Percentiles rank a stretch among this genome's conserved stretches.
These are phyloP conservation scores for Leucogyrophana mollusca DNA, from an alignment of 768 basidiomycete species.

Conservation along the genomic window DNA sequence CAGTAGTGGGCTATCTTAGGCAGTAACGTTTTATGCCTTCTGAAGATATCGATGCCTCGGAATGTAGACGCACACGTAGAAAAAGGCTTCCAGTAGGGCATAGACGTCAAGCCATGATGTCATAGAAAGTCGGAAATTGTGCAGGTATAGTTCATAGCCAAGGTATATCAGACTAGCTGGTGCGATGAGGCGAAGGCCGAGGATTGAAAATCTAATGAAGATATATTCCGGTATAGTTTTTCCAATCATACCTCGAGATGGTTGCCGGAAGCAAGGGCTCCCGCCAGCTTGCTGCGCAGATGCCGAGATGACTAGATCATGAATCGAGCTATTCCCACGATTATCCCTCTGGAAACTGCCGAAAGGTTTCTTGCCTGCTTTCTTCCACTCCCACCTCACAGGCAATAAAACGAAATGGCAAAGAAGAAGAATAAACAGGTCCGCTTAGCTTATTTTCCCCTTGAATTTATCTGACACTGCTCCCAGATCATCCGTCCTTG, in stretches of 20 bases:
- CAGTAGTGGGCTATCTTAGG: not conserved
- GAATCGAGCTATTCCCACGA: too few relatives aligned
- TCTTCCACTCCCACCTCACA: conserved; percentile 12
- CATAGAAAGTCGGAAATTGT: not conserved
- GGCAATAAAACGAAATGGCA: conserved; percentile 33
- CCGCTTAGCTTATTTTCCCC: conserved; percentile 3
- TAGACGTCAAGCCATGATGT: conserved; percentile 25
- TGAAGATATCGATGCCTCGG: conserved; percentile 47
- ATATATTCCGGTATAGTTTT: conserved; percentile 49
- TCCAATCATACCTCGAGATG: conserved; percentile 40
- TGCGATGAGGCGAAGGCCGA: conserved; percentile 44
- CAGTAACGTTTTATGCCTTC: conserved; percentile 28
- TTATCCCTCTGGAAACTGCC: too few relatives aligned
- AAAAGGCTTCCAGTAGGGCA: conserved; percentile 43
- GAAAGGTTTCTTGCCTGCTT: not conserved
- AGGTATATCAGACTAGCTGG: conserved; percentile 47
- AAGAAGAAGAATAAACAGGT: conserved; percentile 59
- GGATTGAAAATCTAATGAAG: conserved; percentile 48
- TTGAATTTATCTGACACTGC: conserved; percentile 4
- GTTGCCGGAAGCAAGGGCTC: too few relatives aligned
- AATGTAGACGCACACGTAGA: conserved; percentile 49
- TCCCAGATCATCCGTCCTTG: conserved; percentile 80
- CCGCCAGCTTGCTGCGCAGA: too few relatives aligned
- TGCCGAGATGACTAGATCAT: too few relatives aligned
- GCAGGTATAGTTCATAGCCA: conserved; percentile 8